These are phyloP conservation scores for Bathelium albidoporum DNA, from an alignment of 495 filamentous ascomycete species.

Conservation along the genomic window DNA sequence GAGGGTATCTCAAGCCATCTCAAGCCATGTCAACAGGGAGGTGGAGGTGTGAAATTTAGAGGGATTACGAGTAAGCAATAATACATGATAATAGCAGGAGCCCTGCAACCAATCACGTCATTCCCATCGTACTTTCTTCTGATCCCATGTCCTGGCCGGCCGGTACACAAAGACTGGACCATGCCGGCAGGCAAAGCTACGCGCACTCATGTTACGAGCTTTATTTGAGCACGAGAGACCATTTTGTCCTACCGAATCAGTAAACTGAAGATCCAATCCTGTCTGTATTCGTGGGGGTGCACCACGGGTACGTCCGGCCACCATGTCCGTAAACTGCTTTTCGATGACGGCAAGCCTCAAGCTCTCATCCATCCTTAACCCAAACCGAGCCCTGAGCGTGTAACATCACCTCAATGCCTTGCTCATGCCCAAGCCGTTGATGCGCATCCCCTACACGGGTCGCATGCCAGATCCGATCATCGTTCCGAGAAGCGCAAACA, in stretches of 20 bases:
- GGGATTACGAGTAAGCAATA: too few species aligned
- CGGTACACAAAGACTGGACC: too few species aligned
- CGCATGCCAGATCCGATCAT: slow-evolving; percentile 70
- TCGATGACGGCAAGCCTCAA: slow-evolving; percentile 1
- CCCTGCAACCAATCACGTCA: slow-evolving; percentile 3
- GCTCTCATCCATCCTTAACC: neutral
- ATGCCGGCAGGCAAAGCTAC: too few species aligned
- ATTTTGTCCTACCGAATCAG: too few species aligned
- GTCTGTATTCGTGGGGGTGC: neutral
- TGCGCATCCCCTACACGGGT: slow-evolving; percentile 86
- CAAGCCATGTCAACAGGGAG: neutral
- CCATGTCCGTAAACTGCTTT: neutral
- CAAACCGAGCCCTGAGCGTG: neutral
- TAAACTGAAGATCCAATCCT: too few species aligned
- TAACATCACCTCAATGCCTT: neutral
- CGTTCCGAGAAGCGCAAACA: slow-evolving; percentile 57
- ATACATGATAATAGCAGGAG: too few species aligned
- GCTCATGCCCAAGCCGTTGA: slow-evolving; percentile 37
- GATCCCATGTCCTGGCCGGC: neutral
- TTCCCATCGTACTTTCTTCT: neutral
- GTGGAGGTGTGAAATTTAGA: neutral
- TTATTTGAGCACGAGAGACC: too few species aligned
- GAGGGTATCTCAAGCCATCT: neutral
- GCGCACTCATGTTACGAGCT: too few species aligned
- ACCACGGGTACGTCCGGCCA: neutral